A percentile compares a stretch with the other conserved stretches of the same genome.
These are phyloP conservation scores for Evernia prunastri DNA, from an alignment of 495 filamentous ascomycete genomes.

Conservation along the genomic window DNA sequence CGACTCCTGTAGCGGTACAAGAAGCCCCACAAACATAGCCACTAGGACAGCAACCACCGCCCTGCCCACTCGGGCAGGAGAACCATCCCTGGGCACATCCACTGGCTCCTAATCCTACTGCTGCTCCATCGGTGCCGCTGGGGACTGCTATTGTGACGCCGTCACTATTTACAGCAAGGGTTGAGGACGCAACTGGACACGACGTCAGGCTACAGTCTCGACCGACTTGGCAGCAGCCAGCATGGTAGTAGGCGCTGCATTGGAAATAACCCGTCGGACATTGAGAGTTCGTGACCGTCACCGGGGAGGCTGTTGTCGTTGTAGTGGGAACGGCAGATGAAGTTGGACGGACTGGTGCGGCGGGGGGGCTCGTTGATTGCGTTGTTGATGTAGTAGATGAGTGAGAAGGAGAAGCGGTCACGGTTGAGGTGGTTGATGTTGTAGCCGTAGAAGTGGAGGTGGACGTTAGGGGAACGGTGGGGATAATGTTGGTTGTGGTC, in stretches of 20 bases:
- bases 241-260: constrained; percentile 57
- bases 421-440: constrained; percentile 41
- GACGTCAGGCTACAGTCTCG: constrained; percentile 70
- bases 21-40: constrained; percentile 69
- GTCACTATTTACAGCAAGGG: constrained; percentile 55
- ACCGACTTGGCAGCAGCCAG: constrained; percentile 76
- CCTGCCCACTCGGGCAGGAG: constrained; percentile 55
- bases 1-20: constrained; percentile 51
- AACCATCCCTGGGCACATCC: constrained; percentile 74
- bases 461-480: constrained; percentile 36
- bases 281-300: constrained; percentile 35
- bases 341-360: constrained; percentile 49
- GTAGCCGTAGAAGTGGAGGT: constrained; percentile 29
- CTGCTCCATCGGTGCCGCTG: constrained; percentile 28
- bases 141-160: constrained; percentile 51
- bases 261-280: constrained; percentile 75
- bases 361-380: constrained; percentile 31
- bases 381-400: constrained; percentile 27
- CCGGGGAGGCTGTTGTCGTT: constrained; percentile 34
- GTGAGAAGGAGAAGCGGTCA: constrained; percentile 33
- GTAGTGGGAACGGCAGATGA: constrained; percentile 33
- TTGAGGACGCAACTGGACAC: constrained; percentile 53
- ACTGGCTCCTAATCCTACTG: constrained; percentile 19
- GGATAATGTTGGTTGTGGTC: constrained; percentile 21
- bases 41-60: constrained; percentile 73